Evolutionary conservation across 495 filamentous ascomycete genomes (phyloP).

Genomic region (Neurospora sp.): DNA sequence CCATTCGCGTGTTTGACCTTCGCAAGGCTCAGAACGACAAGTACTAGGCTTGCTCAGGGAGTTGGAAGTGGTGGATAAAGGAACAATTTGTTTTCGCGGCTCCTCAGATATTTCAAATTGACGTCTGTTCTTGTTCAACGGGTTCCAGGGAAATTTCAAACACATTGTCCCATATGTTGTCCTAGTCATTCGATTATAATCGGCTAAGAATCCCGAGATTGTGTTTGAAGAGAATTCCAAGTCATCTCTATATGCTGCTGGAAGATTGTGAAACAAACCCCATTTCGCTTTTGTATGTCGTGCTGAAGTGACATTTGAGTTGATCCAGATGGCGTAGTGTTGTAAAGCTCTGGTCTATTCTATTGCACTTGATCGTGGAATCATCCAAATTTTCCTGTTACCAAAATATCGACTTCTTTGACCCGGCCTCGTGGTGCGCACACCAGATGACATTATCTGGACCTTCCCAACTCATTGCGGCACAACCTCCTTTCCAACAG

Average conservation of each 20-base stretch:
- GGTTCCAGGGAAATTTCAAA: not conserved
- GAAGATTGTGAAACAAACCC: no score
- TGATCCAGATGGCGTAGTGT: no score
- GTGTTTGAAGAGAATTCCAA: no score
- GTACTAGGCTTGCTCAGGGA: not conserved
- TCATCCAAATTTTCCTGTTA: not conserved
- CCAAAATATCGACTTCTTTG: not conserved
- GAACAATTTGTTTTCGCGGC: not conserved
- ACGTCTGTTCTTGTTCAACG: not conserved
- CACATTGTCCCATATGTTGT: not conserved
- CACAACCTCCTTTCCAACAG: conserved; percentile 44
- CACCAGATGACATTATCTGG: no score
- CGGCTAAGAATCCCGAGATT: no score
- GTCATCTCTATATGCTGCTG: no score
- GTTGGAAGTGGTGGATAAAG: not conserved
- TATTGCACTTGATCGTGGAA: not conserved
- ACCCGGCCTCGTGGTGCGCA: not conserved
- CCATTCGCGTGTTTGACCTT: conserved; percentile 62
- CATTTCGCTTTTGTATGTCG: no score
- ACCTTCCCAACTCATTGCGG: not conserved
- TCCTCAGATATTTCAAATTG: not conserved
- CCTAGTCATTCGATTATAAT: not conserved
- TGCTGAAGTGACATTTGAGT: no score
- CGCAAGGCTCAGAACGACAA: conserved; percentile 50
- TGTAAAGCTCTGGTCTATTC: no score